These are phyloP conservation scores for Nymphaea colorata DNA, from an alignment of 164 flowering plant species.

Conservation along the genomic window DNA sequence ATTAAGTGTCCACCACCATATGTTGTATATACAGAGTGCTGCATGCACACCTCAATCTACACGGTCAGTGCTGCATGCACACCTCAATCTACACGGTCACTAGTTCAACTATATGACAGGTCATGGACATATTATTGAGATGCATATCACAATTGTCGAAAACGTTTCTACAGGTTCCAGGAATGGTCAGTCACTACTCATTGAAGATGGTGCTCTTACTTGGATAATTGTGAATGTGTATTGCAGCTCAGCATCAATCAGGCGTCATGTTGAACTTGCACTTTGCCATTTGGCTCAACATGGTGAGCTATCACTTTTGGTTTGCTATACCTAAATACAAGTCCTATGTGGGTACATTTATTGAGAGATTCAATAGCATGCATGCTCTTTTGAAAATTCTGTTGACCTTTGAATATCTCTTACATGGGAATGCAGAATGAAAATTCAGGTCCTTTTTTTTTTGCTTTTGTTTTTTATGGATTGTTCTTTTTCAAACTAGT, in stretches of 20 bases:
- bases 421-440: no score
- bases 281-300: slow-evolving; percentile 91
- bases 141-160: neutral
- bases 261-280: slow-evolving; percentile 87
- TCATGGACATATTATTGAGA: no score
- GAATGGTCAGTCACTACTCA: slow-evolving; percentile 61
- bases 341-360: neutral
- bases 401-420: no score
- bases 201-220: slow-evolving; percentile 58
- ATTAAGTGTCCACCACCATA: no score
- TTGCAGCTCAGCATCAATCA: slow-evolving; percentile 34
- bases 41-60: no score
- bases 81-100: no score
- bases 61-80: no score
- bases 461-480: no score
- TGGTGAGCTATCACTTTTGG: slow-evolving; percentile 22
- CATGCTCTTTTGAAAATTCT: neutral
- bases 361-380: neutral
- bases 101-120: no score
- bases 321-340: neutral
- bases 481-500: no score
- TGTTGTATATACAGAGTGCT: no score
- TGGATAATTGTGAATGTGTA: slow-evolving; percentile 63
- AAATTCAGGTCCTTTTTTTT: no score
- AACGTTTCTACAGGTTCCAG: slow-evolving; percentile 35